Evolutionary conservation across 2,329 filamentous ascomycete species (phyloP), one percentile per base, ranked within the genome.

Genomic region (Fusarium stilboides): DNA sequence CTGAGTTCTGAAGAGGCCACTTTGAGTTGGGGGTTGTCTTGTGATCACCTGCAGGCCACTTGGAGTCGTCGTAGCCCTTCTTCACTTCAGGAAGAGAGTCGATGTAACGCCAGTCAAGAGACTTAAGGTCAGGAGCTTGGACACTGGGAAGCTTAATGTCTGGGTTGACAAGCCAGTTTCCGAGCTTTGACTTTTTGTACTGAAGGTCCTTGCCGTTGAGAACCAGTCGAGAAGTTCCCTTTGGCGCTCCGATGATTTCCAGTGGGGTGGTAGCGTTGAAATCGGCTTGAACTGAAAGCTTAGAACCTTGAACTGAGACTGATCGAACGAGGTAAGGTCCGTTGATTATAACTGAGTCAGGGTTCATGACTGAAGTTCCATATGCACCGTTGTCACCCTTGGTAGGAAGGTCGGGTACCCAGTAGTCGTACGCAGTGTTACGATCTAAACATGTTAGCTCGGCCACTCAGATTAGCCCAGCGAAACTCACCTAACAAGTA

Each of bases 41-140:
- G 8, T 88, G 81, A 62, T 90, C 80, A 1, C 91, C 92, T 0
- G 75, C 70, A 0, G 84, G 84, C 93, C 93, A 96, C 8, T 79
- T 77, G 5, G 86, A 86, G 76, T 96, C 93, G 53, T 93, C 88
- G 71, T 94, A 95, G 2, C 77, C 78, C 1, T 82, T 66, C 49
- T 85, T 77, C 8, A 93, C 81, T 75, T 95, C 93, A 0, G 92
- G 93, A 1, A 96, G 86, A 0, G 87, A 87, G 77, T 95, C 89
- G 22, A 92, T 74, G 59, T 87, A 89, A 74, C 89, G 89, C 93
- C 93, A 96, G 2, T 85, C 78, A 12, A 92, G 77, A 0, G 81
- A 76, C 15, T 83, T 81, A 3, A 94, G 81, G 9, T 86, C 79
- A 0, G 78, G 90, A 0, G 93, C 70, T 1, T 75, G 74, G 40